phyloP scores from a whole-genome alignment of 2,329 filamentous ascomycete species.

The Colletotrichum sp. region DNA sequence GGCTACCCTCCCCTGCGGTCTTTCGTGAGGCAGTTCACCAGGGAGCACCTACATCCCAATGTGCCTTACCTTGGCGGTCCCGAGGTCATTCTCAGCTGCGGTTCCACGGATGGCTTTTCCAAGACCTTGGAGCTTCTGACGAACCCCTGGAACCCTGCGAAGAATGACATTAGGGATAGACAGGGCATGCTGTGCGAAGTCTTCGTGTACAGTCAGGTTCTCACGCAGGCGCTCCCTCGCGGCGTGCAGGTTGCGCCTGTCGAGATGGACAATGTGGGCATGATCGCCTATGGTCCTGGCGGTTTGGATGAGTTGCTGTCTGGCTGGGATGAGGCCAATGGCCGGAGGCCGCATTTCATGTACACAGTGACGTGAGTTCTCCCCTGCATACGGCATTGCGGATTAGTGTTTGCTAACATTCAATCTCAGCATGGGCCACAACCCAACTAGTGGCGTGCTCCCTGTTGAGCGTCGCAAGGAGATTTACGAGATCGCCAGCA shows the following conservation, averaged over 20 bases:
- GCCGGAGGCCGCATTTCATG: conserved; percentile 80
- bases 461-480: conserved; percentile 76
- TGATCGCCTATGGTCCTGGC: conserved; percentile 75
- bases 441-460: conserved; percentile 81
- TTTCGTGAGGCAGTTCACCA: conserved; percentile 81
- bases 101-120: conserved; percentile 83
- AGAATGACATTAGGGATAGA: conserved; percentile 70
- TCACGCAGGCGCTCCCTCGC: conserved; percentile 69
- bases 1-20: conserved; percentile 81
- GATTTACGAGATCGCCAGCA: conserved; percentile 80
- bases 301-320: conserved; percentile 79
- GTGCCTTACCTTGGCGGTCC: conserved; percentile 79
- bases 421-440: conserved; percentile 66
- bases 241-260: conserved; percentile 78
- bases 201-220: conserved; percentile 80
- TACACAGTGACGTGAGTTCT: conserved; percentile 83
- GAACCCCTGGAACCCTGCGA: conserved; percentile 75
- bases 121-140: conserved; percentile 80
- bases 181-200: conserved; percentile 81
- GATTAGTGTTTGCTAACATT: conserved; percentile 19
- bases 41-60: conserved; percentile 79
- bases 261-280: conserved; percentile 78
- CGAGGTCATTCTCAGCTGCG: conserved; percentile 80
- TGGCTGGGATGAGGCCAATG: conserved; percentile 79
- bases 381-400: not conserved